Conservation (phyloP, 768 basidiomycete genomes). For the Suillus weaverae region DNA sequence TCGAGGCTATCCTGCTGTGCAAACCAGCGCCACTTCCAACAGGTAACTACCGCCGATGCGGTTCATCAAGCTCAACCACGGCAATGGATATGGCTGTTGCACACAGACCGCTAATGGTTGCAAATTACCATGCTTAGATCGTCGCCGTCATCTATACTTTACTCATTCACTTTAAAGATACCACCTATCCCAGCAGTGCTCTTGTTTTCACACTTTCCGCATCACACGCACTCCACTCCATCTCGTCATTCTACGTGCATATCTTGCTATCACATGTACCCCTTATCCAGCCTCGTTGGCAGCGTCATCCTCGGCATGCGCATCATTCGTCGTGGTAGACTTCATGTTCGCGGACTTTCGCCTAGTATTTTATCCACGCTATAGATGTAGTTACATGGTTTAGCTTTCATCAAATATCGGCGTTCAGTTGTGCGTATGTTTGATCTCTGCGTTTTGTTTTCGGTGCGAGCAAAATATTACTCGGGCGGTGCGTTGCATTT, state of each 20-base stretch:
- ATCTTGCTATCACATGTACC: constrained; percentile 33
- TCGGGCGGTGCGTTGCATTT: constrained; percentile 3
- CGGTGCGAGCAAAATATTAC: background rate
- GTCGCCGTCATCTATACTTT: constrained; percentile 28
- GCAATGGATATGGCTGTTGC: constrained; percentile 6
- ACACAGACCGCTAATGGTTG: constrained; percentile 19
- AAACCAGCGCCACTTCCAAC: constrained; percentile 4
- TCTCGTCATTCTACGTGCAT: constrained; percentile 26
- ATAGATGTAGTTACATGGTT: constrained; percentile 23
- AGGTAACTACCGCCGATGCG: constrained; percentile 13
- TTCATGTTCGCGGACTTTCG: constrained; percentile 5
- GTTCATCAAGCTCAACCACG: constrained; percentile 7
- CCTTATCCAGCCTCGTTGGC: constrained; percentile 18
- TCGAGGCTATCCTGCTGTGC: constrained; percentile 6
- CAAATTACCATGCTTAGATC: constrained; percentile 16
- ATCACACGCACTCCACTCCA: constrained; percentile 15
- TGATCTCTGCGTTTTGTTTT: background rate
- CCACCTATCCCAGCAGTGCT: constrained; percentile 18
- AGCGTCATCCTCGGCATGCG: constrained; percentile 5
- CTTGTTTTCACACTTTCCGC: constrained; percentile 14
- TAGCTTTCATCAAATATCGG: constrained; percentile 16
- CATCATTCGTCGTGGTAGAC: constrained; percentile 7
- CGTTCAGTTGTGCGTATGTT: constrained; percentile 1
- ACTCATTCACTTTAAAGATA: constrained; percentile 29
- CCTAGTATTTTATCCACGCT: constrained; percentile 22